Evolutionary conservation across 805 yeast genomes (phyloP).

Genomic region (Lachancea thermotolerans): DNA sequence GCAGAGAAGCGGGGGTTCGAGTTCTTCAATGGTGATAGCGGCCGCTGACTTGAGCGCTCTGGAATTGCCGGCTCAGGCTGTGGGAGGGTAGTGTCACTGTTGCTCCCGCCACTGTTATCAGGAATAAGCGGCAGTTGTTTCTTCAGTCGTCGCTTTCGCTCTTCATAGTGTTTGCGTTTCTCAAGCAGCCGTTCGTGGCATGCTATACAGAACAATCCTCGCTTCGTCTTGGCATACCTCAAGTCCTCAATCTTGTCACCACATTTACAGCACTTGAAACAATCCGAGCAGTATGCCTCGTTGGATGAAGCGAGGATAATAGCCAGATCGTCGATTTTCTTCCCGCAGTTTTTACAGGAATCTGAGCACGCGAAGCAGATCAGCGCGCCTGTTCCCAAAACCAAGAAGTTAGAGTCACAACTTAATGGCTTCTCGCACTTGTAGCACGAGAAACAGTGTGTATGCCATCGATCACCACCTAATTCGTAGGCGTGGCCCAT

Average conservation of each 20-base stretch:
- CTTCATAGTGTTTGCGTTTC: constrained; percentile 50
- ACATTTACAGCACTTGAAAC: constrained; percentile 88
- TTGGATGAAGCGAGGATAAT: constrained; percentile 75
- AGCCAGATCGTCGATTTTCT: constrained; percentile 87
- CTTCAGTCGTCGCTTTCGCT: constrained; percentile 24
- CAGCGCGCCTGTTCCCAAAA: constrained; percentile 85
- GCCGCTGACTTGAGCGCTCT: constrained; percentile 18
- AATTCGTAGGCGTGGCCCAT: constrained; percentile 95
- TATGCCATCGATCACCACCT: constrained; percentile 95
- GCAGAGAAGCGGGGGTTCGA: background rate
- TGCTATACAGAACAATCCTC: constrained; percentile 86
- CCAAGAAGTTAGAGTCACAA: constrained; percentile 82
- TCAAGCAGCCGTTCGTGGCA: constrained; percentile 83
- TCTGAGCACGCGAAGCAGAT: constrained; percentile 92
- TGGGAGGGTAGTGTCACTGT: background rate
- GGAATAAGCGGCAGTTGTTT: constrained; percentile 20
- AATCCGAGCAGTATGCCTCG: constrained; percentile 85
- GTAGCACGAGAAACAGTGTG: constrained; percentile 84
- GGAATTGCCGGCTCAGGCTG: constrained; percentile 10
- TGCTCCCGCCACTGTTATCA: background rate
- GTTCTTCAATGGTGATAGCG: constrained; percentile 14
- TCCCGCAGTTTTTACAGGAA: constrained; percentile 75
- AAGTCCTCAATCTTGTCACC: constrained; percentile 78
- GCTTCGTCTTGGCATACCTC: constrained; percentile 86
- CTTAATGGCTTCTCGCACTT: constrained; percentile 74